A percentile compares a stretch with the other conserved stretches of the same genome.
Evolutionary conservation across 2,329 filamentous ascomycete genomes (phyloP).

Genomic region (Chaetoscypha palmicola): DNA sequence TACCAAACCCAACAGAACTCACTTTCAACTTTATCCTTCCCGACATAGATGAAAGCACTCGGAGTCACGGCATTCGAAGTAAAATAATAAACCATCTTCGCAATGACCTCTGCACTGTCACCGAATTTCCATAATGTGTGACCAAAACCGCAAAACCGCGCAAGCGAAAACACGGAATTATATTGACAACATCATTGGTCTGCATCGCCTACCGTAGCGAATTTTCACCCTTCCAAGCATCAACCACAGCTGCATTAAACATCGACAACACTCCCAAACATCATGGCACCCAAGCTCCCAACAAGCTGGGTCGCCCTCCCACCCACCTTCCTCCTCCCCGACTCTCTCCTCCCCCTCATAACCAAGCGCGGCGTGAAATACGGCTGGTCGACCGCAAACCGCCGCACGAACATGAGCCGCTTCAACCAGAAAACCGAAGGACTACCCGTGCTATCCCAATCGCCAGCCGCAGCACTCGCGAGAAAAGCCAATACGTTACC

Average conservation of each 20-base stretch:
- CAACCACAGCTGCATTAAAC: constrained; percentile 3
- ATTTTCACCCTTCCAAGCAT: constrained; percentile 5
- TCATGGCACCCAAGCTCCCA: constrained; percentile 32
- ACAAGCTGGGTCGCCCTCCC: constrained; percentile 29
- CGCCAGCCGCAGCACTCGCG: constrained; percentile 53
- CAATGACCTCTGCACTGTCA: constrained; percentile 9
- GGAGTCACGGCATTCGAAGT: constrained; percentile 79
- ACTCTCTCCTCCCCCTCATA: constrained; percentile 28
- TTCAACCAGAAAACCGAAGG: constrained; percentile 55
- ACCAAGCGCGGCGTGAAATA: constrained; percentile 32
- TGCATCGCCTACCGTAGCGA: constrained; percentile 22
- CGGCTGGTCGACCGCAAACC: constrained; percentile 53
- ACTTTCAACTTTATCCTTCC: constrained; percentile 99
- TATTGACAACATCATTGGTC: constrained; percentile 25
- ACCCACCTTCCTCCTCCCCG: constrained; percentile 28
- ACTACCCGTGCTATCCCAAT: constrained; percentile 49
- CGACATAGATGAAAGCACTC: constrained; percentile 84
- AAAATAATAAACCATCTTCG: constrained; percentile 94
- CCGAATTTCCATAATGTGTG: constrained; percentile 20
- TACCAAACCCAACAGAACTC: constrained; percentile 20
- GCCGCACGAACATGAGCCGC: constrained; percentile 41
- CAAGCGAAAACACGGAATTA: constrained; percentile 12
- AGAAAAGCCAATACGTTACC: constrained; percentile 53
- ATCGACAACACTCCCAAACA: constrained; percentile 16
- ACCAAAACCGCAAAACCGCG: background rate